Evolutionary conservation across 768 basidiomycete species (phyloP).

Genomic region (Exidia glandulosa): DNA sequence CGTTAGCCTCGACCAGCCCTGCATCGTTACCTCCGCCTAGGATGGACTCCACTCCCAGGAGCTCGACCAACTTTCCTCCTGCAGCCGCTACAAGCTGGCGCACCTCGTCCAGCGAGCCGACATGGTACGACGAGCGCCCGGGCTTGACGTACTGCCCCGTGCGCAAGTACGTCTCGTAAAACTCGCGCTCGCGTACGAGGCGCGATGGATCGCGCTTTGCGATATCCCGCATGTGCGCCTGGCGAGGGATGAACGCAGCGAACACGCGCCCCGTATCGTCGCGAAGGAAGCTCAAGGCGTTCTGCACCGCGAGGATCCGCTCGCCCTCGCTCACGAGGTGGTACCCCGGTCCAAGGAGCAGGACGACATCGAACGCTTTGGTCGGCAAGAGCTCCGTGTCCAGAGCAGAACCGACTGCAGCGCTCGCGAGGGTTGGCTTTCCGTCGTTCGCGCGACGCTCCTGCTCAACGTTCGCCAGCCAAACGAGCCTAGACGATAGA

Average conservation of each 20-base stretch:
- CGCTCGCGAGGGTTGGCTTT: background rate
- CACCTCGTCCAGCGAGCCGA: background rate
- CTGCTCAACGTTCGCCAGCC: conserved; percentile 1
- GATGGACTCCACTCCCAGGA: conserved; percentile 10
- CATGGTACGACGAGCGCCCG: background rate
- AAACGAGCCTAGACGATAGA: conserved; percentile 8
- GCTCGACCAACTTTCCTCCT: conserved; percentile 2
- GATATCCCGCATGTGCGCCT: conserved; percentile 11
- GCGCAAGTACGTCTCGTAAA: conserved; percentile 8
- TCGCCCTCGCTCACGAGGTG: conserved; percentile 8
- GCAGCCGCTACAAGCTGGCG: background rate
- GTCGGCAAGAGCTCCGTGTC: background rate
- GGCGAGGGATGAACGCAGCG: conserved; percentile 10
- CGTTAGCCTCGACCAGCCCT: conserved; percentile 3
- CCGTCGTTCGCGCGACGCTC: background rate
- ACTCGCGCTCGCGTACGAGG: conserved; percentile 2
- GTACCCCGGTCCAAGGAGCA: conserved; percentile 13
- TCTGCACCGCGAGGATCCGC: conserved; percentile 6
- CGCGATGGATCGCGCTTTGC: conserved; percentile 7
- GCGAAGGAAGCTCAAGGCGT: conserved; percentile 9
- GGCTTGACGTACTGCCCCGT: conserved; percentile 3
- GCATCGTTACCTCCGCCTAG: conserved; percentile 9
- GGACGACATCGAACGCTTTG: conserved; percentile 11
- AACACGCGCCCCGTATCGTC: conserved; percentile 1
- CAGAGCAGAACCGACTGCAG: background rate